Evolutionary conservation across 192 early-diverging fungal genomes (phyloP), one percentile per base, ranked within the genome.

Genomic region (Coemansia sp.): DNA sequence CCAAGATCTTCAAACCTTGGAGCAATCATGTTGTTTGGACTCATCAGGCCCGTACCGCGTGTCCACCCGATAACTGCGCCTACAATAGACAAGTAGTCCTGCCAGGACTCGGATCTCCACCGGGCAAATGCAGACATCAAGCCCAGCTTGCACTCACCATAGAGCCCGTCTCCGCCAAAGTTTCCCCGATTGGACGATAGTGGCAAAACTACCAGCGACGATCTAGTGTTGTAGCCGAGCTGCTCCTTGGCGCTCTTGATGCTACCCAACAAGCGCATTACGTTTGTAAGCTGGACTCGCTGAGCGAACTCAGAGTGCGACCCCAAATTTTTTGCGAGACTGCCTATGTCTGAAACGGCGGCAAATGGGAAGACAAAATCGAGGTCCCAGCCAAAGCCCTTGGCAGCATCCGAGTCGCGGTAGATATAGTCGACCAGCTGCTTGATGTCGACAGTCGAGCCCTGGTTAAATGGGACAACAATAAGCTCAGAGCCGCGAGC

Each of bases 151-250:
- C 94, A 93, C 75, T 98, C 96, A 59, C 89, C 85, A 78, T 98
- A 98, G 17, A 95, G 88, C 75, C 96, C 96, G 67, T 98, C 92
- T 56, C 78, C 83, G 63, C 96, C 96, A 72, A 98, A 98, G 4
- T 91, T 91, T 56, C 95, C 96, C 79, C 97, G 96, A 87, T 98
- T 98, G 56, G 96, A 95, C 63, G 96, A 98, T 57, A 97, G 73
- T 9, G 96, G 96, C 36, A 98, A 78, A 14, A 98, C 84, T 27
- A 92, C 92, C 51, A 91, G 89, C 21, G 96, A 92, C 48, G 95
- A 92, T 59, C 93, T 92, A 62, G 93, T 95, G 67, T 93, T 89
- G 66, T 86, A 89, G 39, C 90, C 87, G 36, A 86, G 75, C 70
- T 68, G 66, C 68, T 89, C 86, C 88, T 98, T 98, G 75, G 92